phyloP scores from a whole-genome alignment of 345 rosid species.

The Corchorus olitorius region DNA sequence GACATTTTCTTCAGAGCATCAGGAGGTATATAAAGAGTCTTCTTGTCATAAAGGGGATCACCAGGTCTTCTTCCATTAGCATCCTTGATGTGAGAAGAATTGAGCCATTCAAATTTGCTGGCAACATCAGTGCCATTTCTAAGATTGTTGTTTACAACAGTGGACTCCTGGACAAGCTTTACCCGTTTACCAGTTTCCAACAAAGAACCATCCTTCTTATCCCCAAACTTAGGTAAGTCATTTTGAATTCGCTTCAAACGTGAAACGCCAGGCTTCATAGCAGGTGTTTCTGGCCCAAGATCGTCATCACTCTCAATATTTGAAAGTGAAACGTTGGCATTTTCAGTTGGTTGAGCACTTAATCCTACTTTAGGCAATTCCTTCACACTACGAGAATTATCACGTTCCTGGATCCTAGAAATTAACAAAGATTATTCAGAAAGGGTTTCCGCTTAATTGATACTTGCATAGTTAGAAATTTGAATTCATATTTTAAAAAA shows the following conservation, averaged over 20 bases:
- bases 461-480: not conserved
- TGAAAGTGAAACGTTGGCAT: constrained; percentile 27
- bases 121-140: constrained; percentile 39
- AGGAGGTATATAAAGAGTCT: constrained; percentile 76
- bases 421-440: not conserved
- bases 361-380: constrained; percentile 24
- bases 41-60: constrained; percentile 77
- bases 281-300: constrained; percentile 80
- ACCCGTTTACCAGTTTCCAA: constrained; percentile 56
- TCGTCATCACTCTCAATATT: constrained; percentile 34
- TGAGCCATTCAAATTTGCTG: constrained; percentile 93
- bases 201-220: constrained; percentile 33
- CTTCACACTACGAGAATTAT: constrained; percentile 23
- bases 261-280: constrained; percentile 51
- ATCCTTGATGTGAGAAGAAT: constrained; percentile 69
- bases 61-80: constrained; percentile 74
- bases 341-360: constrained; percentile 28
- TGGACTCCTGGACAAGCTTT: constrained; percentile 50
- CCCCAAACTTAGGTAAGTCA: constrained; percentile 36
- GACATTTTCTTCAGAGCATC: constrained; percentile 80
- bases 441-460: not conserved
- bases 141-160: constrained; percentile 36
- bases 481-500: not conserved
- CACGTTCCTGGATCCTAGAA: constrained; percentile 44
- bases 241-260: constrained; percentile 72